These are phyloP conservation scores for Diaporthe citrichinensis DNA, from an alignment of 2,329 filamentous ascomycete genomes.

Conservation along the genomic window DNA sequence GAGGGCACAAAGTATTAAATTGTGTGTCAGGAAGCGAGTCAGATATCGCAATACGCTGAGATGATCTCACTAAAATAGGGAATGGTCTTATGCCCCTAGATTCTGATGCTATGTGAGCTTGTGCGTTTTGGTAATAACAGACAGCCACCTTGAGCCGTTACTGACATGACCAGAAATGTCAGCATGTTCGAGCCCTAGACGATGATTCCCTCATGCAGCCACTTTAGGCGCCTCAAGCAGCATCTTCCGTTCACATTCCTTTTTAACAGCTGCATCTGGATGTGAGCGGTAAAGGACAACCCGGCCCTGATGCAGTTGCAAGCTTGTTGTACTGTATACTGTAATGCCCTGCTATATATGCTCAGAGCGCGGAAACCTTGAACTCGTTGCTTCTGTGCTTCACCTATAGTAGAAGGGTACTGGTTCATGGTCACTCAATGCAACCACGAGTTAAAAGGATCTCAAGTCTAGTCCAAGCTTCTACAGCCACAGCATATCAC, in stretches of 20 bases:
- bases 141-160: too few relatives aligned
- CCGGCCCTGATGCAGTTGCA: not conserved
- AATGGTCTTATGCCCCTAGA: not conserved
- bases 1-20: not conserved
- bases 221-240: not conserved
- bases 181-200: not conserved
- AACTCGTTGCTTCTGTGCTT: not conserved
- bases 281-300: not conserved
- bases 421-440: not conserved
- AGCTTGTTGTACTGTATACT: not conserved
- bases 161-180: not conserved
- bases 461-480: not conserved
- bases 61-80: not conserved
- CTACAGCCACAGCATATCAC: not conserved
- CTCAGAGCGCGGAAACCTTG: not conserved
- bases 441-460: not conserved
- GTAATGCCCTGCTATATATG: not conserved
- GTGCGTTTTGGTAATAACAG: too few relatives aligned
- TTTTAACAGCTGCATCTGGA: not conserved
- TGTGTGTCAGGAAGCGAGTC: not conserved
- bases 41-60: too few relatives aligned
- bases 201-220: not conserved
- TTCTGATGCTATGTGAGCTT: not conserved
- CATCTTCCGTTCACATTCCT: not conserved
- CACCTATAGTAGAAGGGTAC: not conserved